Conservation (phyloP, 192 early-diverging fungal genomes). For the Coemansia sp. region DNA sequence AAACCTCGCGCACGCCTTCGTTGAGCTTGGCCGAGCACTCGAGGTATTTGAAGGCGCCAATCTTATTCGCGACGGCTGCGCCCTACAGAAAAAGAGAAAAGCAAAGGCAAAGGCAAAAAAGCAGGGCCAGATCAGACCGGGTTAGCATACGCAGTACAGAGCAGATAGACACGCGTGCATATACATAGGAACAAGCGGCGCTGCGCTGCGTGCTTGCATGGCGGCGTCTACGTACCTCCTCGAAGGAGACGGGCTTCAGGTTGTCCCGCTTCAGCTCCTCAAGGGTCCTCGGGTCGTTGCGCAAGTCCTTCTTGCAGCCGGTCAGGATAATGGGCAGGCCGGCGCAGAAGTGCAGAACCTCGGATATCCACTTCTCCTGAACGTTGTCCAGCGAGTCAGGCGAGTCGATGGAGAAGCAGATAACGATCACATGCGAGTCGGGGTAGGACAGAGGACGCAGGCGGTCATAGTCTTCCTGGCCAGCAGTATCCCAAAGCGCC, state of each 20-base stretch:
- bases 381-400: slow-evolving; percentile 84
- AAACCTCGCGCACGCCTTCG: slow-evolving; percentile 79
- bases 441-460: slow-evolving; percentile 88
- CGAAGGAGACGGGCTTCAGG: slow-evolving; percentile 39
- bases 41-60: slow-evolving; percentile 79
- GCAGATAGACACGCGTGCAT: neutral
- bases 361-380: slow-evolving; percentile 46
- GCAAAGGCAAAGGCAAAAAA: slow-evolving; percentile 12
- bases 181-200: too few relatives aligned
- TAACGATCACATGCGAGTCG: slow-evolving; percentile 87
- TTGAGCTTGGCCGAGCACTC: slow-evolving; percentile 81
- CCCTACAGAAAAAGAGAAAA: slow-evolving; percentile 55
- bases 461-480: slow-evolving; percentile 94
- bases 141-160: neutral
- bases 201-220: neutral
- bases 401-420: slow-evolving; percentile 88
- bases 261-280: slow-evolving; percentile 34
- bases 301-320: slow-evolving; percentile 54
- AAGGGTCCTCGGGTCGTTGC: slow-evolving; percentile 34
- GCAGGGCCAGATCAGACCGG: neutral
- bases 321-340: slow-evolving; percentile 28
- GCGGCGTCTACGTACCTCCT: slow-evolving; percentile 50
- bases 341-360: slow-evolving; percentile 34
- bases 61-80: slow-evolving; percentile 71
- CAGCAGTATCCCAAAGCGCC: slow-evolving; percentile 96